phyloP scores from a whole-genome alignment of 345 rosid species.

The Euphorbia peplus region DNA sequence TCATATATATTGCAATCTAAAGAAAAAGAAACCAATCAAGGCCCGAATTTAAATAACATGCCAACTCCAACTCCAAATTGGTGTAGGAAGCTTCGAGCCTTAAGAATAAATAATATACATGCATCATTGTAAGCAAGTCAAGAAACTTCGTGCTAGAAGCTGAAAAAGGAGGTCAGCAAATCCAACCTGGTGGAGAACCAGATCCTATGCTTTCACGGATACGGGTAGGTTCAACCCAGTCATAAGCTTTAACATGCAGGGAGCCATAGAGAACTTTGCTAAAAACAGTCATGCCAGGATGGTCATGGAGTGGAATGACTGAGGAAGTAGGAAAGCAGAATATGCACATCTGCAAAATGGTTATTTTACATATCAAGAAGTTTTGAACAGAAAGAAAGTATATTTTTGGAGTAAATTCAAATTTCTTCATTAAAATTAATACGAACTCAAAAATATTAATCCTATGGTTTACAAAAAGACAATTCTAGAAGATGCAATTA shows the following conservation, averaged over 20 bases:
- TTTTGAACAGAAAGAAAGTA: constrained; percentile 1
- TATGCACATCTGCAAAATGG: constrained; percentile 75
- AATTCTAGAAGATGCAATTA: background rate
- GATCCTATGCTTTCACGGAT: constrained; percentile 43
- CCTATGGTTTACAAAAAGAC: background rate
- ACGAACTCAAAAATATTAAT: background rate
- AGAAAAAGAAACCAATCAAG: background rate
- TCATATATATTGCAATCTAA: background rate
- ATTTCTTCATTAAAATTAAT: background rate
- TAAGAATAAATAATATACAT: background rate
- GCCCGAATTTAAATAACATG: background rate
- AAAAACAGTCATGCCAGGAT: constrained; percentile 93
- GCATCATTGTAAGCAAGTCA: background rate
- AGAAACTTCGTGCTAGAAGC: constrained; percentile 8
- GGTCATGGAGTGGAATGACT: constrained; percentile 93
- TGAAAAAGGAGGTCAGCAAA: constrained; percentile 13
- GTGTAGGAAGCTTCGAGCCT: background rate
- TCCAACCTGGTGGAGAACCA: constrained; percentile 43
- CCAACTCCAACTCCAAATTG: background rate
- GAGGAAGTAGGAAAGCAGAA: constrained; percentile 94
- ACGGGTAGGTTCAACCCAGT: constrained; percentile 86
- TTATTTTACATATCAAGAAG: constrained; percentile 9
- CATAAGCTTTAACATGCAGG: constrained; percentile 88
- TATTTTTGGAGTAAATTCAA: background rate
- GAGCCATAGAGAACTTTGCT: constrained; percentile 93